These are phyloP conservation scores for Arctium minus DNA, from an alignment of 129 eudicot genomes.

Conservation along the genomic window DNA sequence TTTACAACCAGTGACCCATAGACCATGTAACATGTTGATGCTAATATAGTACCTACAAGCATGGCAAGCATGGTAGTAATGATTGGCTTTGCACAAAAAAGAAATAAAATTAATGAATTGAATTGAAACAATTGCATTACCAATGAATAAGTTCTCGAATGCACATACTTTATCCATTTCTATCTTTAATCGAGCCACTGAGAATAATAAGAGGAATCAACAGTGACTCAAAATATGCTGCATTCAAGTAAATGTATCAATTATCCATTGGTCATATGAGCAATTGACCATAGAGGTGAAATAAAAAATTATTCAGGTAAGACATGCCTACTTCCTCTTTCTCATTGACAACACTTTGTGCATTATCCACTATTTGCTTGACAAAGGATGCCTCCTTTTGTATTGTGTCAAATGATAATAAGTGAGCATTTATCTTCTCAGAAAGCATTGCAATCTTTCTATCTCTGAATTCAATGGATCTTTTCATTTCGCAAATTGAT, in stretches of 20 bases:
- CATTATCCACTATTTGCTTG: conserved; percentile 47
- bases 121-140: conserved; percentile 30
- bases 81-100: background rate
- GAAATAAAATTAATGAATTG: background rate
- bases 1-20: background rate
- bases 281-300: conserved; percentile 16
- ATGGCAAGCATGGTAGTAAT: background rate
- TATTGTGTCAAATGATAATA: conserved; percentile 30
- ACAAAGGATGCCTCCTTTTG: conserved; percentile 50
- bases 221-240: background rate
- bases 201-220: conserved; percentile 1
- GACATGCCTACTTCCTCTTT: conserved; percentile 69
- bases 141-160: conserved; percentile 47
- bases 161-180: conserved; percentile 48
- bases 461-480: conserved; percentile 54
- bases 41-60: background rate
- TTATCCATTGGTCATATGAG: conserved; percentile 1
- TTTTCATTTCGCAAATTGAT: conserved; percentile 55
- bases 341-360: conserved; percentile 32
- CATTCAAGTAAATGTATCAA: background rate
- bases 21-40: background rate
- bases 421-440: conserved; percentile 50
- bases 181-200: conserved; percentile 46
- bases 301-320: background rate
- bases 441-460: conserved; percentile 43